phyloP scores from a whole-genome alignment of 1,139 yeast species.

The Casaregolazyma suthepensis region DNA sequence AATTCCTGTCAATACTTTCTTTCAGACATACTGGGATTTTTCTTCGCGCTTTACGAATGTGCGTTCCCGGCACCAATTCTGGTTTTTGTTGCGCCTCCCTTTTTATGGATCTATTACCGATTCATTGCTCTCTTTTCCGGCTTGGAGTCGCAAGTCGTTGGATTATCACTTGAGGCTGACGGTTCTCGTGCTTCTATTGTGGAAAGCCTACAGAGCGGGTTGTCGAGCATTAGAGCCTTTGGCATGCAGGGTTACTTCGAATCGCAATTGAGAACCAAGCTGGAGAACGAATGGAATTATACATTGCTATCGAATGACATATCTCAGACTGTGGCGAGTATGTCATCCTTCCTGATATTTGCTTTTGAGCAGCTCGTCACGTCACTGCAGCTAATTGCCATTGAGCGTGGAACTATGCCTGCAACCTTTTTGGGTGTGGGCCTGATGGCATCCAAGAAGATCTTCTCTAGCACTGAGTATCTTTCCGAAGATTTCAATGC shows the following conservation, averaged over 20 bases:
- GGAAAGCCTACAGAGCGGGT: not conserved
- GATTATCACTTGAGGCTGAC: not conserved
- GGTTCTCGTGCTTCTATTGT: not conserved
- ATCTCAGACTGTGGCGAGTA: slow-evolving; percentile 63
- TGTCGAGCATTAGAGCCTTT: not conserved
- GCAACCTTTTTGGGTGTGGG: not conserved
- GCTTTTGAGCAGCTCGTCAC: slow-evolving; percentile 65
- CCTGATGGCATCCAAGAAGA: not conserved
- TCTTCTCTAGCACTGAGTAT: not conserved
- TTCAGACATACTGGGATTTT: not conserved
- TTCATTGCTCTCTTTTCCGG: not conserved
- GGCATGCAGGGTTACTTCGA: not conserved
- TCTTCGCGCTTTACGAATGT: not conserved
- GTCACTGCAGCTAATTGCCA: slow-evolving; percentile 70
- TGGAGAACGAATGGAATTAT: slow-evolving; percentile 59
- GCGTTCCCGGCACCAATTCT: not conserved
- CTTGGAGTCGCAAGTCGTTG: not conserved
- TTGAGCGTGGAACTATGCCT: slow-evolving; percentile 51
- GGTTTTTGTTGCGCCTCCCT: not conserved
- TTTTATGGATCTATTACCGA: not conserved
- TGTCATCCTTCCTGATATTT: slow-evolving; percentile 51
- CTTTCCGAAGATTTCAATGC: not conserved
- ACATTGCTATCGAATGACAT: slow-evolving; percentile 48
- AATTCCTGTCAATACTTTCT: not conserved
- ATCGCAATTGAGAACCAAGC: slow-evolving; percentile 9